Base-by-base conservation (phyloP, 202 grass and related monocot species). In the Setaria italica region DNA sequence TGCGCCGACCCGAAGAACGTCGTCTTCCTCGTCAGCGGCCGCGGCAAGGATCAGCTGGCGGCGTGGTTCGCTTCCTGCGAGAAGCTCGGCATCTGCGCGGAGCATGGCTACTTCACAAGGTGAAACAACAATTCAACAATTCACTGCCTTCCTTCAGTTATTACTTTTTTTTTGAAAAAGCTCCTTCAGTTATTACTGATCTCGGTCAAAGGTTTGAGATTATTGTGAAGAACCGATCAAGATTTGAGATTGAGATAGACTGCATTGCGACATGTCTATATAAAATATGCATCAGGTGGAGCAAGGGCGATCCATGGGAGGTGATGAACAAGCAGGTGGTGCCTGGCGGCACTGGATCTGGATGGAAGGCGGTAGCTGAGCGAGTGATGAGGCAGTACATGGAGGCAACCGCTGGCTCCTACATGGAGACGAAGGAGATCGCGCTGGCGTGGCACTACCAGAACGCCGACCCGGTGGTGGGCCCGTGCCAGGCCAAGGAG, bases 41-140 rank as follows among this genome's bases (percentile, higher is more conserved):
- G 76, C 8, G 20, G 76, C 2, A 79, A 62, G 32, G 34, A 78
- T 1, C 55, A 78, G 1, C 76, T 86, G 37, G 54, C 13, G 0
- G 29, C 19, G 37, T 86, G 76, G 76, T 86, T 86, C 8, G 45
- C 84, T 5, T 46, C 84, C 3, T 86, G 84, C 30, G 51, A 80
- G 32, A 71, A 70, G 66, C 66, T 86, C 20, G 84, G 84, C 33
- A 80, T 86, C 67, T 45, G 55, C 1, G 84, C 76, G 1, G 84
- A 86, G 57, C 84, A 86, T 39, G 84, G 84, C 29, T 80, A 86
- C 77, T 80, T 80, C 67, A 86, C 68, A 48, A 73, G 76, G 84
- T 73, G 25, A 32, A 30, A 13, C 2, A 4, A 60, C 21, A 11
- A 29, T 60, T 60, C 11, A 11, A 29, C 2, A 58, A 9, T 9